Conservation (phyloP, 1,139 yeast genomes). For the Schwanniomyces etchellsii region DNA sequence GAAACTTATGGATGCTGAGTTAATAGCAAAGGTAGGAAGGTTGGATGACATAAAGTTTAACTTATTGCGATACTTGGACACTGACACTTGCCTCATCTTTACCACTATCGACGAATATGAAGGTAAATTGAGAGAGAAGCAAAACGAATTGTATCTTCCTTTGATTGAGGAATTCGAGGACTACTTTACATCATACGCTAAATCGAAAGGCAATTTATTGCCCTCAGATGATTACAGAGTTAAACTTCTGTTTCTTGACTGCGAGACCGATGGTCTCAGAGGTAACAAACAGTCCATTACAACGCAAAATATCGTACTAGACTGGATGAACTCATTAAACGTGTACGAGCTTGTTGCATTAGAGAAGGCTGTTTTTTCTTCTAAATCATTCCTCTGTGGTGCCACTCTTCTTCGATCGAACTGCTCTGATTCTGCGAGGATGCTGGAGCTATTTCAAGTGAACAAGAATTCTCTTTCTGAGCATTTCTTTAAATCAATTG, state of each 20-base stretch:
- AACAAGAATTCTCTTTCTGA: conserved; percentile 22
- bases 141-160: conserved; percentile 72
- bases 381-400: conserved; percentile 87
- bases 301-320: conserved; percentile 56
- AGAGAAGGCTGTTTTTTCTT: conserved; percentile 79
- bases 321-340: conserved; percentile 61
- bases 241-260: conserved; percentile 58
- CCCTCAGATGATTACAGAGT: conserved; percentile 19
- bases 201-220: conserved; percentile 20
- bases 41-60: conserved; percentile 48
- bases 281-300: conserved; percentile 68
- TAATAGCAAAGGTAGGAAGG: conserved; percentile 55
- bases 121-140: conserved; percentile 72
- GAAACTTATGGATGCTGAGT: conserved; percentile 31
- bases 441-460: conserved; percentile 27
- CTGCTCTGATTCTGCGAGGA: conserved; percentile 17
- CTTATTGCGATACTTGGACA: conserved; percentile 78
- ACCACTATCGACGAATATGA: conserved; percentile 81
- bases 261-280: conserved; percentile 72
- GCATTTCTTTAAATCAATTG: conserved; percentile 41
- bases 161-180: conserved; percentile 63
- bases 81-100: conserved; percentile 86
- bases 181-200: conserved; percentile 45
- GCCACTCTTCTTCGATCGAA: conserved; percentile 36
- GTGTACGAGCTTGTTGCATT: conserved; percentile 79